Evolutionary conservation across 2,329 filamentous ascomycete species (phyloP).

Genomic region (Monosporascus ibericus): DNA sequence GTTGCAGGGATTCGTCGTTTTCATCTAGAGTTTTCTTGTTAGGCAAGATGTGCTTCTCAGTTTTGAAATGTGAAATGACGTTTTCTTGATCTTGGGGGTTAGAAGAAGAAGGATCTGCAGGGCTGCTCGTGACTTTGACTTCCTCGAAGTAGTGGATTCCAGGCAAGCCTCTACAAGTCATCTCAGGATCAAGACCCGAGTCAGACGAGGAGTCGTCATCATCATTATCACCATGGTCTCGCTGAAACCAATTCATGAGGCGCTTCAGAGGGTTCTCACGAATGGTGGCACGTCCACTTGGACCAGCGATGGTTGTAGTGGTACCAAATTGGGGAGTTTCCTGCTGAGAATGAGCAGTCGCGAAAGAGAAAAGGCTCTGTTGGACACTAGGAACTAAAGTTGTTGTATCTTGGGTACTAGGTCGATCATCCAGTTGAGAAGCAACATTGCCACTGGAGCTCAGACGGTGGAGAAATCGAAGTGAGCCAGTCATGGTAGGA

Average conservation of each 20-base stretch:
- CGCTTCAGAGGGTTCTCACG: conserved; percentile 2
- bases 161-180: conserved; percentile 20
- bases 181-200: conserved; percentile 15
- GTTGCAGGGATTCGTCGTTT: conserved; percentile 87
- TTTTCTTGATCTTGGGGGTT: conserved; percentile 1
- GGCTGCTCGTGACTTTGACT: background rate
- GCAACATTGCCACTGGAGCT: background rate
- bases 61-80: conserved; percentile 1
- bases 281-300: background rate
- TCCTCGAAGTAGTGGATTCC: conserved; percentile 3
- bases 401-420: background rate
- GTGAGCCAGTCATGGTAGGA: background rate
- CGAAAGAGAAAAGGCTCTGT: background rate
- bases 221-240: conserved; percentile 2
- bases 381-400: background rate
- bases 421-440: background rate
- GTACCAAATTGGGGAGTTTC: background rate
- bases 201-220: conserved; percentile 7
- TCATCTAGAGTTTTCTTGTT: conserved; percentile 38
- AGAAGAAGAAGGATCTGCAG: background rate
- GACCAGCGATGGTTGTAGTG: background rate
- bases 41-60: conserved; percentile 1
- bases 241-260: conserved; percentile 8
- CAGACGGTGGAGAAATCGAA: background rate
- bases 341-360: background rate